Evolutionary conservation across 345 rosid species (phyloP).

Genomic region (Draba incana): DNA sequence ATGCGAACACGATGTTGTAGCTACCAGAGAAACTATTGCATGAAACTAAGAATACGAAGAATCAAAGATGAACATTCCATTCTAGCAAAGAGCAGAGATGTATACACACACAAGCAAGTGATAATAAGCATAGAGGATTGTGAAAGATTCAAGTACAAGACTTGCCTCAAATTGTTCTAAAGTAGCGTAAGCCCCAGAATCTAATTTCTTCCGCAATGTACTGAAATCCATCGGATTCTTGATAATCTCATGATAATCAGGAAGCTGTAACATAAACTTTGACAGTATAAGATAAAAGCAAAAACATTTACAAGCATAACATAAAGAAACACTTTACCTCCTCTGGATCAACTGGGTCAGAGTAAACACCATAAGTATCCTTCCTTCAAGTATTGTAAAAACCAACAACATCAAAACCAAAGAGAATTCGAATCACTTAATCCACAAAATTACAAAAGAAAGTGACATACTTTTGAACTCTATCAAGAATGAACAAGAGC

Average conservation of each 20-base stretch:
- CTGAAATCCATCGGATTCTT: slow-evolving; percentile 89
- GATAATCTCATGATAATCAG: slow-evolving; percentile 79
- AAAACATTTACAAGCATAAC: slow-evolving; percentile 16
- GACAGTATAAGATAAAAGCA: background rate
- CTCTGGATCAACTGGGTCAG: slow-evolving; percentile 89
- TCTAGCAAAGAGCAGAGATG: slow-evolving; percentile 4
- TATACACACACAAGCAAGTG: background rate
- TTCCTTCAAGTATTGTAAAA: slow-evolving; percentile 56
- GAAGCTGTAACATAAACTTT: slow-evolving; percentile 59
- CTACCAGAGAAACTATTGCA: slow-evolving; percentile 5
- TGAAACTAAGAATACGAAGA: background rate
- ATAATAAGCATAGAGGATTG: background rate
- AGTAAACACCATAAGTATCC: slow-evolving; percentile 90
- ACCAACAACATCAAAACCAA: background rate
- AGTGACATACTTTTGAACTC: slow-evolving; percentile 86
- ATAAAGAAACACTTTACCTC: slow-evolving; percentile 49
- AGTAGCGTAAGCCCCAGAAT: slow-evolving; percentile 52
- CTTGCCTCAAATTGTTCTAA: slow-evolving; percentile 91
- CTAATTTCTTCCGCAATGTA: slow-evolving; percentile 69
- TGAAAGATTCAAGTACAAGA: background rate
- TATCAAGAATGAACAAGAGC: slow-evolving; percentile 90
- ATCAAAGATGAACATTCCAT: slow-evolving; percentile 2
- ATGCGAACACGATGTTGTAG: background rate
- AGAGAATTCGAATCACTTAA: slow-evolving; percentile 36
- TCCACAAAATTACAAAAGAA: slow-evolving; percentile 27